Evolutionary conservation across 2,329 filamentous ascomycete species (phyloP).

Genomic region (Aphanocladium album): DNA sequence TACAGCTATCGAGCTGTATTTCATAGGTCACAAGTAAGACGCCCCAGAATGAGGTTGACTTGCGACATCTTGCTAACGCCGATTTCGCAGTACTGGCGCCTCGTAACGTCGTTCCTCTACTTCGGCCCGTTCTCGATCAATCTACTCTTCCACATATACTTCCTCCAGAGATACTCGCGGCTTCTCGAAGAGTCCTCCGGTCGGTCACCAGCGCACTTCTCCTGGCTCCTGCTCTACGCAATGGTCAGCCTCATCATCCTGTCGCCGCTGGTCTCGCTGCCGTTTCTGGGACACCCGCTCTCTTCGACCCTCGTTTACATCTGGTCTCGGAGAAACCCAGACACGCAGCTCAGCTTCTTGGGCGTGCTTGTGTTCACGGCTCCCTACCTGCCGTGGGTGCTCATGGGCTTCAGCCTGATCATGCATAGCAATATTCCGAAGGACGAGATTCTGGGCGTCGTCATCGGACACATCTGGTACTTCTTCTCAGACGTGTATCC

Average conservation of each 20-base stretch:
- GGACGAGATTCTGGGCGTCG: conserved; percentile 92
- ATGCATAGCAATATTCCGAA: conserved; percentile 86
- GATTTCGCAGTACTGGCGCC: conserved; percentile 80
- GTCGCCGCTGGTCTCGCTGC: conserved; percentile 83
- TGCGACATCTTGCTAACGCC: conserved; percentile 13
- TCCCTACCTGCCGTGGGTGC: conserved; percentile 91
- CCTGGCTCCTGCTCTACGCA: conserved; percentile 87
- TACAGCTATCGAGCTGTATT: conserved; percentile 94
- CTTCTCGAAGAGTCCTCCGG: conserved; percentile 94
- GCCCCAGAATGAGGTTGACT: conserved; percentile 1
- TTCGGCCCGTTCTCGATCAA: conserved; percentile 93
- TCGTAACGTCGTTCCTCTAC: conserved; percentile 95
- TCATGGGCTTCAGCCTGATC: conserved; percentile 89
- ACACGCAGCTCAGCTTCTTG: conserved; percentile 82
- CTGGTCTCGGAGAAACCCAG: conserved; percentile 92
- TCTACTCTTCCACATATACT: conserved; percentile 96
- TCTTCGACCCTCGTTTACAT: conserved; percentile 95
- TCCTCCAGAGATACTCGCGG: conserved; percentile 91
- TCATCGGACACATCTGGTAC: conserved; percentile 95
- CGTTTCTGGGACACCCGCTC: conserved; percentile 88
- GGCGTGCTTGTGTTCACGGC: conserved; percentile 88
- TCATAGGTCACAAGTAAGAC: conserved; percentile 74
- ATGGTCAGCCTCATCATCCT: conserved; percentile 73
- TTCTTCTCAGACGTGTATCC: conserved; percentile 98
- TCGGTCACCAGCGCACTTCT: conserved; percentile 85